Conservation (phyloP, 345 rosid genomes). For the Euphorbia peplus region DNA sequence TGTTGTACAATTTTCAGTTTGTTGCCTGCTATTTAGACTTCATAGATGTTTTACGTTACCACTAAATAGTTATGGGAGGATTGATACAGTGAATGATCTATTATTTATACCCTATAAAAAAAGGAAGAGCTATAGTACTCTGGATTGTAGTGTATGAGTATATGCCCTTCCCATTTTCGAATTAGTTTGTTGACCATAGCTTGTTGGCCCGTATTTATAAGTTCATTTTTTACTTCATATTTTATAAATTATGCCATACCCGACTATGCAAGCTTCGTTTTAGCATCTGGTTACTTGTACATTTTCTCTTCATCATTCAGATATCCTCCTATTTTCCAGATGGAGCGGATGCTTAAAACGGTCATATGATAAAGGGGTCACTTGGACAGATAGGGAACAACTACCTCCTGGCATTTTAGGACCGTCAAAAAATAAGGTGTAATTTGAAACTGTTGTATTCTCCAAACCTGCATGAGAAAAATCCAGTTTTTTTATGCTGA, state of each 20-base stretch:
- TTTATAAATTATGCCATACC: not conserved
- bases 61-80: not conserved
- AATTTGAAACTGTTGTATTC: not conserved
- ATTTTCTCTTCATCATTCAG: slow-evolving; percentile 8
- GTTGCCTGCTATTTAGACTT: not conserved
- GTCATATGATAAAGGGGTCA: slow-evolving; percentile 70
- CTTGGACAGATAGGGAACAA: slow-evolving; percentile 78
- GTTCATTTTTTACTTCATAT: not conserved
- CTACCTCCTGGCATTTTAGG: slow-evolving; percentile 91
- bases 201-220: not conserved
- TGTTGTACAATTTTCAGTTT: not conserved
- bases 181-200: not conserved
- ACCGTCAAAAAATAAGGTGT: slow-evolving; percentile 85
- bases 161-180: not conserved
- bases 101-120: not conserved
- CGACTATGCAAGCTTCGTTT: slow-evolving; percentile 4
- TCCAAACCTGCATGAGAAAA: not conserved
- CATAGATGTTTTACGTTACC: too few relatives aligned
- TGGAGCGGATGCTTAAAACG: slow-evolving; percentile 98
- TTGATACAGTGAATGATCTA: not conserved
- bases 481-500: not conserved
- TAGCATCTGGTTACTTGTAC: not conserved
- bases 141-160: not conserved
- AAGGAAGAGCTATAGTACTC: not conserved
- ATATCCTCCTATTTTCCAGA: slow-evolving; percentile 34